Conservation (phyloP, 164 flowering plant species). For the Sedum album region DNA sequence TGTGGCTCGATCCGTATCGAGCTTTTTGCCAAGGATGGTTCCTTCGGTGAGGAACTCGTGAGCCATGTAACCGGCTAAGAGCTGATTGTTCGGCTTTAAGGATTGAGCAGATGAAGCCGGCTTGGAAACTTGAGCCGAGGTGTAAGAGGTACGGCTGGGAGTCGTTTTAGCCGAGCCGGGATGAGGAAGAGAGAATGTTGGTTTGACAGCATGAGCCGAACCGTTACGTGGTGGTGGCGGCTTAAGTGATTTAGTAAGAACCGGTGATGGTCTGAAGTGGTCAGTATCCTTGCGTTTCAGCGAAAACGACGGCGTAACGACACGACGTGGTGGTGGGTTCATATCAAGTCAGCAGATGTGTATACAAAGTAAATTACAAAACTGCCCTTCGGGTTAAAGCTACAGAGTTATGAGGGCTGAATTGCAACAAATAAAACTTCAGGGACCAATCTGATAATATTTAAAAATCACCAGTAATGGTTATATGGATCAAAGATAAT, state of each 20-base stretch:
- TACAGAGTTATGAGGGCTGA: background rate
- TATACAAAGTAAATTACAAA: background rate
- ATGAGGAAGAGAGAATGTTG: too few relatives aligned
- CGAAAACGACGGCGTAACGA: background rate
- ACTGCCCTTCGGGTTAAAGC: background rate
- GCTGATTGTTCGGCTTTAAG: background rate
- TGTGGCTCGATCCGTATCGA: too few relatives aligned
- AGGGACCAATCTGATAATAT: background rate
- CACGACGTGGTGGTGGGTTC: conserved; percentile 9
- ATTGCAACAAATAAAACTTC: background rate
- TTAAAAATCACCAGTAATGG: background rate
- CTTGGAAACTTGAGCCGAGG: background rate
- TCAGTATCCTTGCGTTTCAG: background rate
- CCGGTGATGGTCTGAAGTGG: too few relatives aligned
- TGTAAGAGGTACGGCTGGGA: background rate
- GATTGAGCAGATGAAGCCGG: too few relatives aligned
- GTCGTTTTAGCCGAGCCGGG: too few relatives aligned
- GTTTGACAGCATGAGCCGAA: background rate
- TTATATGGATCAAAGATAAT: background rate
- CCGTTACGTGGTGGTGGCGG: background rate
- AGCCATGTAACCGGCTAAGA: conserved; percentile 11
- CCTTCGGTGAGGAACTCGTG: conserved; percentile 1
- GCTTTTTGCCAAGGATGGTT: conserved; percentile 5
- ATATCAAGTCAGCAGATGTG: background rate
- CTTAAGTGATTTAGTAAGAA: background rate